A percentile compares a stretch with the other conserved stretches of the same genome.
These are phyloP conservation scores for Metrosideros polymorpha DNA, from an alignment of 441 rosid genomes.

Conservation along the genomic window DNA sequence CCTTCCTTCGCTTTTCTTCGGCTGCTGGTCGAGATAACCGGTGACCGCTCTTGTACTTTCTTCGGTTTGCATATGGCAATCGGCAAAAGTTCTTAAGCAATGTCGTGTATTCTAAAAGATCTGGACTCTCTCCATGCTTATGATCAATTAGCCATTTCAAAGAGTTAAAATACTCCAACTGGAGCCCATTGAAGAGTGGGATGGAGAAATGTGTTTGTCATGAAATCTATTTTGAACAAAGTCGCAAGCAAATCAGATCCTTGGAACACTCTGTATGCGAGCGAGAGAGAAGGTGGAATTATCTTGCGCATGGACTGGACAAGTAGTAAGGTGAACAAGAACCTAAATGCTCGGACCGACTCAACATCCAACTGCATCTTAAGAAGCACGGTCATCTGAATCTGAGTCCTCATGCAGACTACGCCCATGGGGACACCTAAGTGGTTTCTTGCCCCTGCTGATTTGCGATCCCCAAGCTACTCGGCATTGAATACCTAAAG, in stretches of 20 bases:
- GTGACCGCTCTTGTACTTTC: background rate
- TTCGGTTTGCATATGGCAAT: background rate
- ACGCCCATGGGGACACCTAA: background rate
- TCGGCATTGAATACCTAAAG: too few relatives aligned
- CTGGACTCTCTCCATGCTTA: background rate
- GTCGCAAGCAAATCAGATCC: background rate
- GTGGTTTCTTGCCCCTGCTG: background rate
- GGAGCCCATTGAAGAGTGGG: background rate
- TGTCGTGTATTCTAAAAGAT: background rate
- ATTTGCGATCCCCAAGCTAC: too few relatives aligned
- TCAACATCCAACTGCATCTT: background rate
- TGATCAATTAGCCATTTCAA: background rate
- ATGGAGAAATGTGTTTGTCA: too few relatives aligned
- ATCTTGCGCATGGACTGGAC: background rate
- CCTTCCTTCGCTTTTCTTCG: background rate
- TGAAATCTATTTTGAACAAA: too few relatives aligned
- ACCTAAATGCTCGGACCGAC: background rate
- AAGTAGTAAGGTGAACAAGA: background rate
- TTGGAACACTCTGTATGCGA: background rate
- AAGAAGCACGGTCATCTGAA: background rate
- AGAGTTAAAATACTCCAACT: background rate
- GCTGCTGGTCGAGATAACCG: background rate
- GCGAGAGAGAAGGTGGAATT: background rate
- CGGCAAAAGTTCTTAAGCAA: background rate
- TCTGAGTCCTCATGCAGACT: background rate